Evolutionary conservation across 768 basidiomycete genomes (phyloP).

Genomic region (Pholiota conissans): DNA sequence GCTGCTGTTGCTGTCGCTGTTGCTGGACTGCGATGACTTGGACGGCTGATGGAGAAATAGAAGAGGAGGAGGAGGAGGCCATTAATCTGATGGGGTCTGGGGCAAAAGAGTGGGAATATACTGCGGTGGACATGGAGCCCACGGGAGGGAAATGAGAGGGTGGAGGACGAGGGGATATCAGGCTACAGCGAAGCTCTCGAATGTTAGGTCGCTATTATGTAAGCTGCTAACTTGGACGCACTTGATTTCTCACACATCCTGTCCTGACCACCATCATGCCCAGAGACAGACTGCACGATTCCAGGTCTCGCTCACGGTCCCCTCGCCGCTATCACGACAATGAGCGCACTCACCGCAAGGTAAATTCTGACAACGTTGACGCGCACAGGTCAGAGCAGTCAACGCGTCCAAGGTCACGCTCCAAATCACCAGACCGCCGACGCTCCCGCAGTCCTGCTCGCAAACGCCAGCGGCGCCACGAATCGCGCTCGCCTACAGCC

Average conservation of each 20-base stretch:
- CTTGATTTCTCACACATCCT: slow-evolving; percentile 1
- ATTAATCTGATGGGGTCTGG: slow-evolving; percentile 15
- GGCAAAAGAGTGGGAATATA: slow-evolving; percentile 31
- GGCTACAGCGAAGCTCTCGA: not conserved
- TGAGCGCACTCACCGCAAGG: not conserved
- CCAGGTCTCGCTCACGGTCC: slow-evolving; percentile 24
- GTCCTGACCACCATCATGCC: slow-evolving; percentile 15
- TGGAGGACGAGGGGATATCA: not conserved
- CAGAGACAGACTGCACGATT: slow-evolving; percentile 17
- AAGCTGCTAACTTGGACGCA: slow-evolving; percentile 1
- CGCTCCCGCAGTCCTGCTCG: slow-evolving; percentile 32
- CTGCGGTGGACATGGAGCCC: slow-evolving; percentile 31
- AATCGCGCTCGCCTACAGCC: slow-evolving; percentile 23
- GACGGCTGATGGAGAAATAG: slow-evolving; percentile 16
- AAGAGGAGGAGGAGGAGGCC: slow-evolving; percentile 14
- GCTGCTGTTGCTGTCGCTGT: slow-evolving; percentile 25
- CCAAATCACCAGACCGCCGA: slow-evolving; percentile 24
- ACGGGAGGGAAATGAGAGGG: slow-evolving; percentile 17
- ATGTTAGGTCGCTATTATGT: slow-evolving; percentile 16
- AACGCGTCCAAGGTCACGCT: slow-evolving; percentile 24
- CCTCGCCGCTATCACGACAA: slow-evolving; percentile 16
- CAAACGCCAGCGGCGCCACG: slow-evolving; percentile 28
- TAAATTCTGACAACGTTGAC: slow-evolving; percentile 8
- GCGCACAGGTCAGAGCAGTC: slow-evolving; percentile 17
- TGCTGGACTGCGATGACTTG: slow-evolving; percentile 12